phyloP scores from a whole-genome alignment of 176 grass and related monocot genomes.

The Cenchrus americanus region DNA sequence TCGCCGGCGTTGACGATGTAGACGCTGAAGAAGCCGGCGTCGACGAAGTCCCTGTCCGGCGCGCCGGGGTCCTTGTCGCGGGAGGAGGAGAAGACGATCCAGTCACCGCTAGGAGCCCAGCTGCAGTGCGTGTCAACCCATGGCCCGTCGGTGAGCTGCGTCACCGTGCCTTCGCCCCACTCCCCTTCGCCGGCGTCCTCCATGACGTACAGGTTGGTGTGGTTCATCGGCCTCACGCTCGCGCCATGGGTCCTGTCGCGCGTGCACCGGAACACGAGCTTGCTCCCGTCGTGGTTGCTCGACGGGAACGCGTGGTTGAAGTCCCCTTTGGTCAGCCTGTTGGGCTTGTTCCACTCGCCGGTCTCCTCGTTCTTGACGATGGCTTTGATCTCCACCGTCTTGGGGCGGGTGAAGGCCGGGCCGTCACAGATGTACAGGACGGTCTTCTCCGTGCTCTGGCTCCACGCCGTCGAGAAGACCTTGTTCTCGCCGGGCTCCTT shows the following conservation, averaged over 20 bases:
- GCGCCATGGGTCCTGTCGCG: neutral
- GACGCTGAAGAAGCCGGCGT: conserved; percentile 34
- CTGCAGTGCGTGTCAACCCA: conserved; percentile 56
- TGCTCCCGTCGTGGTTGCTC: conserved; percentile 10
- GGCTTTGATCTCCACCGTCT: conserved; percentile 29
- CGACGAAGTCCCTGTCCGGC: neutral
- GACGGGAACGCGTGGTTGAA: conserved; percentile 48
- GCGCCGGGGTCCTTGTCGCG: conserved; percentile 21
- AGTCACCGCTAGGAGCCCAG: conserved; percentile 51
- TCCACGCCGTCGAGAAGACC: conserved; percentile 45
- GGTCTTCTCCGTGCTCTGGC: conserved; percentile 33
- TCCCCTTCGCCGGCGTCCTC: conserved; percentile 43
- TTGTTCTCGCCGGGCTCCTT: neutral
- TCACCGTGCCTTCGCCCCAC: neutral
- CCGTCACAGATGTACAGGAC: conserved; percentile 45
- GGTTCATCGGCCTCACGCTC: neutral
- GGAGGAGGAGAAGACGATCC: conserved; percentile 58
- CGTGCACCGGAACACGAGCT: conserved; percentile 48
- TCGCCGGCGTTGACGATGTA: conserved; percentile 7
- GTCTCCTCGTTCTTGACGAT: conserved; percentile 4
- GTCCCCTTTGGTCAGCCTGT: neutral
- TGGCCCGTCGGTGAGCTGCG: neutral
- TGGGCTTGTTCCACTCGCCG: neutral
- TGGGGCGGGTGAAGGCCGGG: conserved; percentile 20
- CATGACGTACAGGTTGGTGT: conserved; percentile 56